Conservation (phyloP, 1,284 basidiomycete species). For the Afroboletus lepidellus region DNA sequence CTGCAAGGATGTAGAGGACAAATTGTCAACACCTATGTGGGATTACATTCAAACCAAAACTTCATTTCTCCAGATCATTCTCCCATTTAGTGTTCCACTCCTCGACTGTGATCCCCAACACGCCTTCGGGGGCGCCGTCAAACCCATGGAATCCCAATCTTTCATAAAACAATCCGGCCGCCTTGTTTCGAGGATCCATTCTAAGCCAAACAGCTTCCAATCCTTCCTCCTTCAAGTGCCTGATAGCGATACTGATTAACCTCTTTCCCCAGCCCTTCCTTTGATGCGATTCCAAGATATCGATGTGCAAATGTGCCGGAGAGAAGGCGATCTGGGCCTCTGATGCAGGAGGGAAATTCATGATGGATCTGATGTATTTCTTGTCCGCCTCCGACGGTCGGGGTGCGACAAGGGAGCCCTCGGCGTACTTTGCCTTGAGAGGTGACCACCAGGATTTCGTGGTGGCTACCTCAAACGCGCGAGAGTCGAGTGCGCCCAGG, state of each 20-base stretch:
- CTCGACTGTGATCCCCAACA: slow-evolving; percentile 34
- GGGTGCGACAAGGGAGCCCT: slow-evolving; percentile 5
- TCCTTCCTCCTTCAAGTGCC: slow-evolving; percentile 28
- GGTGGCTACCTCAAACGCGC: slow-evolving; percentile 27
- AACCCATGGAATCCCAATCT: slow-evolving; percentile 29
- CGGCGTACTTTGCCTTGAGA: slow-evolving; percentile 27
- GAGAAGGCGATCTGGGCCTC: slow-evolving; percentile 30
- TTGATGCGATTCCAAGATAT: slow-evolving; percentile 49
- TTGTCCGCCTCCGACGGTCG: slow-evolving; percentile 24
- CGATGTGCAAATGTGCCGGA: slow-evolving; percentile 51
- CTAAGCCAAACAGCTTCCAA: slow-evolving; percentile 31
- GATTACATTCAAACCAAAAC: no score
- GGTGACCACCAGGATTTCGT: slow-evolving; percentile 32
- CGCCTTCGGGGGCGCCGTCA: slow-evolving; percentile 20
- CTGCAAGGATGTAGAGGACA: no score
- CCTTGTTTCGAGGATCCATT: slow-evolving; percentile 26
- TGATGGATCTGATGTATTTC: slow-evolving; percentile 28
- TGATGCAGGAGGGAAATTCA: slow-evolving; percentile 20
- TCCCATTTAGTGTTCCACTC: slow-evolving; percentile 28
- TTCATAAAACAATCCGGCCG: slow-evolving; percentile 27
- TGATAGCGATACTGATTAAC: slow-evolving; percentile 42
- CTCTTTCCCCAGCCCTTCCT: slow-evolving; percentile 47
- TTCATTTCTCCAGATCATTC: background rate
- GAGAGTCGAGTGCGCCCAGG: slow-evolving; percentile 30
- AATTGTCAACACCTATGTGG: no score